Evolutionary conservation across 2,329 filamentous ascomycete species (phyloP).

Genomic region (Cladosporium velox): DNA sequence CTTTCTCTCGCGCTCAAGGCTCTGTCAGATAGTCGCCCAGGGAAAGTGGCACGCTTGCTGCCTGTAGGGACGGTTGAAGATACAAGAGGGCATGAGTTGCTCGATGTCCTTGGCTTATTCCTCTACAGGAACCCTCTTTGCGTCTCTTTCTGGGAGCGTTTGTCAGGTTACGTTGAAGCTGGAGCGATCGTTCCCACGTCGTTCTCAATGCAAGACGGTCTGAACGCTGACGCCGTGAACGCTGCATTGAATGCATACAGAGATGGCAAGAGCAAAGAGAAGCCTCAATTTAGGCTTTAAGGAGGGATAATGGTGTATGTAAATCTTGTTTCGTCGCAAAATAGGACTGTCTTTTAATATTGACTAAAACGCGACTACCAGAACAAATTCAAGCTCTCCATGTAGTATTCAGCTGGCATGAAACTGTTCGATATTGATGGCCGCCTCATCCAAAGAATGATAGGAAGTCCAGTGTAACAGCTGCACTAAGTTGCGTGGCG

Average conservation of each 20-base stretch:
- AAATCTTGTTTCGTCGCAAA: background rate
- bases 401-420: background rate
- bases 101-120: constrained; percentile 13
- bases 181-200: background rate
- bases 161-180: constrained; percentile 1
- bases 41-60: constrained; percentile 1
- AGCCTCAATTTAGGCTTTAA: constrained; percentile 13
- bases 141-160: constrained; percentile 5
- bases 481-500: no score
- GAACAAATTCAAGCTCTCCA: no score
- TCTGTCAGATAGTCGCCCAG: background rate
- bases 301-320: background rate
- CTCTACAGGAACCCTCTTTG: constrained; percentile 2
- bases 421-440: no score
- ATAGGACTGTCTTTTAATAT: no score
- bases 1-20: constrained; percentile 6
- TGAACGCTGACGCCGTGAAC: constrained; percentile 1
- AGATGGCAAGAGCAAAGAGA: constrained; percentile 2
- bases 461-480: no score
- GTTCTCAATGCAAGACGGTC: background rate
- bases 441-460: no score
- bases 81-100: constrained; percentile 10
- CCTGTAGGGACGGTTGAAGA: constrained; percentile 6
- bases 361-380: no score
- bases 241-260: constrained; percentile 15